Evolutionary conservation across 2,329 filamentous ascomycete species (phyloP), one percentile per base, ranked within the genome.

Genomic region (Metarhizium robertsii): DNA sequence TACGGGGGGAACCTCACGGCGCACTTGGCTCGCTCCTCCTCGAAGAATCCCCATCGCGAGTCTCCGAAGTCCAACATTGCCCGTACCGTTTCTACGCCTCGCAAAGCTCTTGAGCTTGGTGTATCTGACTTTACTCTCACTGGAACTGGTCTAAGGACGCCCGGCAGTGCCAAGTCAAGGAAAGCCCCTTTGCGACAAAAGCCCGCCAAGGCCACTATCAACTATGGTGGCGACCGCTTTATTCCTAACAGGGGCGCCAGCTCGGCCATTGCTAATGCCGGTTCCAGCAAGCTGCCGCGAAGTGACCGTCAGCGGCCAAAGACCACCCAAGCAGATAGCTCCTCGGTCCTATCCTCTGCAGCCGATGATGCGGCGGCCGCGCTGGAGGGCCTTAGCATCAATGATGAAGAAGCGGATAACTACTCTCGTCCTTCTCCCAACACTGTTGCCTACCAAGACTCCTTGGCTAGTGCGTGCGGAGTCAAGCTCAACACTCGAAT

Each of bases 51-150:
- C 45, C 86, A 89, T 71, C 87, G 88, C 52, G 88, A 94, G 69
- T 96, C 92, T 2, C 91, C 92, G 69, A 97, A 97, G 79, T 96
- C 92, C 57, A 97, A 96, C 79, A 96, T 96, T 71, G 89, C 88
- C 62, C 84, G 85, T 61, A 75, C 76, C 46, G 81, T 83, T 55
- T 80, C 85, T 57, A 92, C 90, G 47, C 92, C 92, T 20, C 88
- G 89, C 66, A 90, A 88, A 70, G 81, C 78, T 50, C 81, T 97
- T 43, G 92, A 97, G 72, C 82, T 96, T 45, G 91, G 90, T 61
- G 86, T 96, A 38, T 96, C 92, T 45, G 92, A 99, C 69, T 97
- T 92, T 79, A 84, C 89, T 18, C 79, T 99, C 65, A 90, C 88
- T 53, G 91, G 92, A 60, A 95, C 92, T 54, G 90, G 90, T 61